A percentile compares a stretch with the other conserved stretches of the same genome.
Evolutionary conservation across 768 basidiomycete genomes (phyloP).

Genomic region (Hortiboletus flavorubellus): DNA sequence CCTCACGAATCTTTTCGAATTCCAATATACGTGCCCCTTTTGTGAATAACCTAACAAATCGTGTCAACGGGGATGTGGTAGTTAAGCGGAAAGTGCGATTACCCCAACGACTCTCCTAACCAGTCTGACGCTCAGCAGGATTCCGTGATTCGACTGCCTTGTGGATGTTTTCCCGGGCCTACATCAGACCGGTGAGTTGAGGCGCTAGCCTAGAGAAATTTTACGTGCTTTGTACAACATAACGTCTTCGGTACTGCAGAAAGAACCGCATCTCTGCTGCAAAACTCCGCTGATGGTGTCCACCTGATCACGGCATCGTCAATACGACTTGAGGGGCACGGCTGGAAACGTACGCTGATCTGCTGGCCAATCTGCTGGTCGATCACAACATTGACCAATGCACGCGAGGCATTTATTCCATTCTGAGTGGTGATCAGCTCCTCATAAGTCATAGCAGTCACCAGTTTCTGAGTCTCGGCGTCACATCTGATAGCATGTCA

Average conservation of each 20-base stretch:
- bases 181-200: conserved; percentile 4
- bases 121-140: conserved; percentile 68
- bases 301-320: conserved; percentile 50
- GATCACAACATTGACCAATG: conserved; percentile 91
- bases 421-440: conserved; percentile 81
- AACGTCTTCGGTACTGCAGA: conserved; percentile 98
- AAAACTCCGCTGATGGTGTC: conserved; percentile 95
- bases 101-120: conserved; percentile 88
- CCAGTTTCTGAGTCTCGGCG: conserved; percentile 61
- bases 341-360: conserved; percentile 64
- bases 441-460: conserved; percentile 75
- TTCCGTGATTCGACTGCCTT: conserved; percentile 82
- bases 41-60: conserved; percentile 64
- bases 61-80: conserved; percentile 2
- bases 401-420: conserved; percentile 85
- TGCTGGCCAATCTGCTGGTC: conserved; percentile 98
- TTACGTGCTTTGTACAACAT: conserved; percentile 85
- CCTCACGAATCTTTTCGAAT: conserved; percentile 79
- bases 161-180: conserved; percentile 93
- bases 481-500: conserved; percentile 56
- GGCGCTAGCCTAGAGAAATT: conserved; percentile 1
- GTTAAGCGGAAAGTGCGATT: conserved; percentile 10
- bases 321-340: neutral
- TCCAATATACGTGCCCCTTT: conserved; percentile 86
- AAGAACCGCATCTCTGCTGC: conserved; percentile 92